phyloP scores from a whole-genome alignment of 2,329 filamentous ascomycete genomes.

The Diaporthe citrichinensis region DNA sequence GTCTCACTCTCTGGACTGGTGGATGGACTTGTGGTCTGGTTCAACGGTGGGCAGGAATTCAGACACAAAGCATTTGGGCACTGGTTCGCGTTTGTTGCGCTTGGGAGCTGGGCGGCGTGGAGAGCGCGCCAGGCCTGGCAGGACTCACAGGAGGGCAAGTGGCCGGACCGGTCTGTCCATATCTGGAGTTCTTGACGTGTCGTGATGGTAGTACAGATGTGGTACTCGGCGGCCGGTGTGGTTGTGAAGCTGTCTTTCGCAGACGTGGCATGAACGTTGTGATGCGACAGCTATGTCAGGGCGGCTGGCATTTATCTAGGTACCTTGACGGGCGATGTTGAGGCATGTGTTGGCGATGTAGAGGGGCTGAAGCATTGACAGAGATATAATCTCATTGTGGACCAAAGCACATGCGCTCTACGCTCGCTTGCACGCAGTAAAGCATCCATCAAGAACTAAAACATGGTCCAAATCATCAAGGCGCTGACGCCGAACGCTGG shows the following conservation, averaged over 20 bases:
- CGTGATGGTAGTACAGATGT: background rate
- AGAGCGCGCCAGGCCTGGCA: slow-evolving; percentile 33
- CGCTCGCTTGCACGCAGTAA: background rate
- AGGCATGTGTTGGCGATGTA: too few species aligned
- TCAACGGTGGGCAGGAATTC: slow-evolving; percentile 47
- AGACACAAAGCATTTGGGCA: slow-evolving; percentile 46
- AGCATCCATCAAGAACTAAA: too few species aligned
- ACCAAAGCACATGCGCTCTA: background rate
- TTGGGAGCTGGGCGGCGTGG: slow-evolving; percentile 48
- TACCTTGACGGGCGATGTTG: too few species aligned
- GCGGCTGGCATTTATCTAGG: too few species aligned
- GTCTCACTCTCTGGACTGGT: slow-evolving; percentile 50
- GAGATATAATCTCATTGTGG: background rate
- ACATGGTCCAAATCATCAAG: background rate
- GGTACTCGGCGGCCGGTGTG: too few species aligned
- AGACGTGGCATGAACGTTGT: background rate
- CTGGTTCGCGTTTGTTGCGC: slow-evolving; percentile 47
- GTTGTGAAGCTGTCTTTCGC: background rate
- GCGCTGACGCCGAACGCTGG: background rate
- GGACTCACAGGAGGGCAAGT: slow-evolving; percentile 25
- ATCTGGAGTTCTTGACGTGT: background rate
- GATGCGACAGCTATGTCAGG: background rate
- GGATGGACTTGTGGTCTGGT: slow-evolving; percentile 53
- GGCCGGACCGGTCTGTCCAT: slow-evolving; percentile 33
- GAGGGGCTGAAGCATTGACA: too few species aligned